Evolutionary conservation across 352 stramenopile genomes (phyloP).

Genomic region (Blastocystis sp.): DNA sequence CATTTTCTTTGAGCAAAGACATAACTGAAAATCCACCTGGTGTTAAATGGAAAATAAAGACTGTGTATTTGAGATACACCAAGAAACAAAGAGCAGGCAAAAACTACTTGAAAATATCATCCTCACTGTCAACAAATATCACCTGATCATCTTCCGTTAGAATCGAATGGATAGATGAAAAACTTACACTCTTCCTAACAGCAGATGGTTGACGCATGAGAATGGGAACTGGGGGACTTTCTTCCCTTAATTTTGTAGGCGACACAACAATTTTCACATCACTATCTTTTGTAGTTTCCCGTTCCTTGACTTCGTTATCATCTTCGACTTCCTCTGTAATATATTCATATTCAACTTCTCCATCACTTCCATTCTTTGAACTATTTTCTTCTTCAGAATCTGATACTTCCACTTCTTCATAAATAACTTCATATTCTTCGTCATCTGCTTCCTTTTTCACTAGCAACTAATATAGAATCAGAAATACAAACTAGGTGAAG

Average conservation of each 20-base stretch:
- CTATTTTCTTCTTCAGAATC: neutral
- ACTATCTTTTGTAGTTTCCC: neutral
- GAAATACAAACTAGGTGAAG: no score
- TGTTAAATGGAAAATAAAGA: neutral
- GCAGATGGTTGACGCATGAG: neutral
- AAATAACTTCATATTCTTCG: neutral
- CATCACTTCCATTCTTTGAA: conserved; percentile 16
- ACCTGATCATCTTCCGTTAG: conserved; percentile 29
- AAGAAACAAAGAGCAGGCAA: neutral
- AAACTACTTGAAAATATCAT: conserved; percentile 56
- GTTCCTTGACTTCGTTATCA: neutral
- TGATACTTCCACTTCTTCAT: neutral
- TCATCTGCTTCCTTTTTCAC: neutral
- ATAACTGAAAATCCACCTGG: neutral
- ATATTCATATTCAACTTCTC: conserved; percentile 57
- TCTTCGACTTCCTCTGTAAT: conserved; percentile 45
- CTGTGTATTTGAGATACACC: neutral
- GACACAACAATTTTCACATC: neutral
- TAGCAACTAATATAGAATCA: neutral
- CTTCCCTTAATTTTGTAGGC: neutral
- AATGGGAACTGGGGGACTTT: conserved; percentile 3
- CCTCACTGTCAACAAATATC: conserved; percentile 50
- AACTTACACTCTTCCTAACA: conserved; percentile 54
- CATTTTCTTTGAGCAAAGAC: neutral
- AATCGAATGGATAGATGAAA: conserved; percentile 38